Conservation (phyloP, 148 eudicot genomes). For the Rhododendron kiyosumense region DNA sequence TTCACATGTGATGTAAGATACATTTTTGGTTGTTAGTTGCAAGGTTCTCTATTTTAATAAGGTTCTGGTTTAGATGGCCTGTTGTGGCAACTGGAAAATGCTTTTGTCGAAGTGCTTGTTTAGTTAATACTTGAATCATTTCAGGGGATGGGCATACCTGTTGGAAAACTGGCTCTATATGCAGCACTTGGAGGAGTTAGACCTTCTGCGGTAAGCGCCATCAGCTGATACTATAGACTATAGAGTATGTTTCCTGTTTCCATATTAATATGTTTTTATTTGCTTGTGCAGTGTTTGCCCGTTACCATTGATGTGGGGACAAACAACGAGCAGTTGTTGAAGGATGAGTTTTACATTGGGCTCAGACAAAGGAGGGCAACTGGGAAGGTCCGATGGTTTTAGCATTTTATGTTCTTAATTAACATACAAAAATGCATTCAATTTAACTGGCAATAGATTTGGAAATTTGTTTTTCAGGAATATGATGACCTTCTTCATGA, state of each 20-base stretch:
- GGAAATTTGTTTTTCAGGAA: conserved; percentile 44
- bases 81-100: neutral
- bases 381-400: conserved; percentile 47
- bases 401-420: neutral
- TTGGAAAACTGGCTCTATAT: conserved; percentile 82
- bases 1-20: neutral
- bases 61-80: neutral
- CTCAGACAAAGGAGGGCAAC: conserved; percentile 77
- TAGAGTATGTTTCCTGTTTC: neutral
- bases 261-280: conserved; percentile 6
- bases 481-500: conserved; percentile 77
- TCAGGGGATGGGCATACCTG: conserved; percentile 99
- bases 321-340: conserved; percentile 67
- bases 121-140: neutral
- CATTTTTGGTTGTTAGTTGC: neutral
- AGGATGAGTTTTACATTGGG: conserved; percentile 89
- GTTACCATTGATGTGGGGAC: conserved; percentile 90
- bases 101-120: neutral
- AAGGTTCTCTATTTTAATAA: neutral
- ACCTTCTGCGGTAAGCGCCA: conserved; percentile 70
- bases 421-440: neutral
- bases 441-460: neutral
- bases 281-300: conserved; percentile 64
- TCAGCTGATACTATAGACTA: neutral
- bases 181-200: conserved; percentile 97